These are phyloP conservation scores for Daldinia bambusicola DNA, from an alignment of 495 filamentous ascomycete species.

Conservation along the genomic window DNA sequence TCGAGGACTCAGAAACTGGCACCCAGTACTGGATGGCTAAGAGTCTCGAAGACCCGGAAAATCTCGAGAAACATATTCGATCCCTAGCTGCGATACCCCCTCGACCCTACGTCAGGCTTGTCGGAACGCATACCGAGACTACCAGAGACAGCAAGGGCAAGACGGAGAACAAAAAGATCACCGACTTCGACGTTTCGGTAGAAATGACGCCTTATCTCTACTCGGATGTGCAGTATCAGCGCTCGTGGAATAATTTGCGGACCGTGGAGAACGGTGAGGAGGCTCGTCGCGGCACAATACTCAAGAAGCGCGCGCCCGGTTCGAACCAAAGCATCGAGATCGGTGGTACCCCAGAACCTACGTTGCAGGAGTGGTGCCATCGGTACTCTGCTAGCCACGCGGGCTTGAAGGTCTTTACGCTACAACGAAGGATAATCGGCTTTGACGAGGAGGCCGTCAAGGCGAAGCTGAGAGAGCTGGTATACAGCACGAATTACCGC, in stretches of 20 bases:
- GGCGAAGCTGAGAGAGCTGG: slow-evolving; percentile 56
- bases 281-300: slow-evolving; percentile 54
- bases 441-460: slow-evolving; percentile 61
- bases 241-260: slow-evolving; percentile 47
- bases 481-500: slow-evolving; percentile 69
- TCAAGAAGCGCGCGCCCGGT: slow-evolving; percentile 54
- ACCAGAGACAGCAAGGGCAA: slow-evolving; percentile 62
- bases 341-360: slow-evolving; percentile 50
- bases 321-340: slow-evolving; percentile 53
- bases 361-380: slow-evolving; percentile 66
- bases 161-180: slow-evolving; percentile 88
- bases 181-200: slow-evolving; percentile 75
- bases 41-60: slow-evolving; percentile 55
- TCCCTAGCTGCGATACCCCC: slow-evolving; percentile 56
- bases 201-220: slow-evolving; percentile 63
- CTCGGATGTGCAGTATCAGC: slow-evolving; percentile 47
- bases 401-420: slow-evolving; percentile 61
- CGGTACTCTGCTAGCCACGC: slow-evolving; percentile 62
- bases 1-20: slow-evolving; percentile 44
- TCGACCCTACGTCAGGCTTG: slow-evolving; percentile 57
- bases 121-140: slow-evolving; percentile 62
- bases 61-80: slow-evolving; percentile 57
- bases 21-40: slow-evolving; percentile 51
- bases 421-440: slow-evolving; percentile 61
- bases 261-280: slow-evolving; percentile 56